Conservation (phyloP, 2,329 filamentous ascomycete species). For the Nemania sp. region DNA sequence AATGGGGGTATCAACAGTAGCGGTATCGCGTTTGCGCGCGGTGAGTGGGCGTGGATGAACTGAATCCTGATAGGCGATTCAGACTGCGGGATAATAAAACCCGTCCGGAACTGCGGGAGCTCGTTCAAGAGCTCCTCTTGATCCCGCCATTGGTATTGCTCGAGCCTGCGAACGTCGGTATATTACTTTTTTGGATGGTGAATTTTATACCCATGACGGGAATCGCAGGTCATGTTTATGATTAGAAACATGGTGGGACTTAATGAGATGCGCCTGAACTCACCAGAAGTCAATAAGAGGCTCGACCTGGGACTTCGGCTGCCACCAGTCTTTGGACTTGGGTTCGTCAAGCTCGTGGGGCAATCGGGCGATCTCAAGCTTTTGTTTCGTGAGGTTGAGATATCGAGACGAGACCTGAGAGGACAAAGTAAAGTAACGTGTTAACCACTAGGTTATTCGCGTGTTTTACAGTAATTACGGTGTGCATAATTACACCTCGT, state of each 20-base stretch:
- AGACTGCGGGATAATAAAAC: conserved; percentile 49
- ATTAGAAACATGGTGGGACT: background rate
- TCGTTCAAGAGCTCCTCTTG: conserved; percentile 63
- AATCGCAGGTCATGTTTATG: too few species aligned
- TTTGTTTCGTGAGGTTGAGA: conserved; percentile 68
- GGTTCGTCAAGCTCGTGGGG: conserved; percentile 61
- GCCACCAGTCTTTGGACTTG: conserved; percentile 57
- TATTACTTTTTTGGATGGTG: background rate
- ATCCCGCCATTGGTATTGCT: conserved; percentile 67
- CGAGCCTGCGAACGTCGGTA: conserved; percentile 56
- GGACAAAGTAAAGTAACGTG: background rate
- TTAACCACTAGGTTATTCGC: background rate
- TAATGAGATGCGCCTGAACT: conserved; percentile 33
- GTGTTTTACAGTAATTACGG: too few species aligned
- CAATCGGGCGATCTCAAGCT: conserved; percentile 68
- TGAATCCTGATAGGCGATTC: conserved; percentile 59
- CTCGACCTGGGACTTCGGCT: conserved; percentile 66
- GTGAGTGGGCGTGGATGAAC: conserved; percentile 65
- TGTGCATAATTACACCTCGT: too few species aligned
- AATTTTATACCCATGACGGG: background rate
- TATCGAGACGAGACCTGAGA: conserved; percentile 67
- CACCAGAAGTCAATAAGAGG: conserved; percentile 69
- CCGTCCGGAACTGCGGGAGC: conserved; percentile 68
- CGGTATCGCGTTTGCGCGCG: conserved; percentile 59
- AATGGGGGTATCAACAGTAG: conserved; percentile 69